A percentile compares a stretch with the other conserved stretches of the same genome.
Conservation (phyloP, 495 filamentous ascomycete genomes). For the Endocarpon pusillum region DNA sequence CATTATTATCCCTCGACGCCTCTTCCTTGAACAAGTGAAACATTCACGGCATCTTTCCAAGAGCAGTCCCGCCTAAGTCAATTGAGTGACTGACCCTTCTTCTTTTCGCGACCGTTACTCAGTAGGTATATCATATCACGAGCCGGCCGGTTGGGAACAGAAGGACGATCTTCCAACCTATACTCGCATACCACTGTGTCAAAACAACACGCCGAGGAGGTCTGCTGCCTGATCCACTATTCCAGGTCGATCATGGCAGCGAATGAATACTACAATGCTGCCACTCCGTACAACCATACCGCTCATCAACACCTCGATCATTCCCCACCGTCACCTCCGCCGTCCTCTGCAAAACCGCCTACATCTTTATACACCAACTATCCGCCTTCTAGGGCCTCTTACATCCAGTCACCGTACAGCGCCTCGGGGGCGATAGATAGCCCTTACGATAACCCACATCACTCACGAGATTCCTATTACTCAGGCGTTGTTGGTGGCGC, state of each 20-base stretch:
- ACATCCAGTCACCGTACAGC: conserved; percentile 10
- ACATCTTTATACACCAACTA: no score
- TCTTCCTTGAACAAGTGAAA: no score
- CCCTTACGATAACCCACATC: conserved; percentile 18
- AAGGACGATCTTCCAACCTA: no score
- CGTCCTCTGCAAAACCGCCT: conserved; percentile 14
- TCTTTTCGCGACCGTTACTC: conserved; percentile 5
- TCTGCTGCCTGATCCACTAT: no score
- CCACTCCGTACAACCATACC: conserved; percentile 26
- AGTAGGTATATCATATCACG: conserved; percentile 1
- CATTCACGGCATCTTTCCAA: no score
- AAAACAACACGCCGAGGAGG: no score
- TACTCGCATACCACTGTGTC: no score
- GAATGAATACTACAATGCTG: conserved; percentile 58
- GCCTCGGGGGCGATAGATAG: conserved; percentile 15
- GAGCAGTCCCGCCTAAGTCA: no score
- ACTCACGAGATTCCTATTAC: conserved; percentile 19
- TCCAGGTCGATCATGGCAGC: conserved; percentile 48
- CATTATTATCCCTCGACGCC: no score
- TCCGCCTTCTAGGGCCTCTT: conserved; percentile 9
- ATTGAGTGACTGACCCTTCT: conserved; percentile 12
- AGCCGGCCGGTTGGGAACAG: conserved; percentile 1
- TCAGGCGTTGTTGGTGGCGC: conserved; percentile 18
- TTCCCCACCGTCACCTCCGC: conserved; percentile 17
- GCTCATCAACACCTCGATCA: conserved; percentile 30